A percentile compares a stretch with the other conserved stretches of the same genome.
Evolutionary conservation across 129 eudicot genomes (phyloP).

Genomic region (Centrapalus pauciflorus): DNA sequence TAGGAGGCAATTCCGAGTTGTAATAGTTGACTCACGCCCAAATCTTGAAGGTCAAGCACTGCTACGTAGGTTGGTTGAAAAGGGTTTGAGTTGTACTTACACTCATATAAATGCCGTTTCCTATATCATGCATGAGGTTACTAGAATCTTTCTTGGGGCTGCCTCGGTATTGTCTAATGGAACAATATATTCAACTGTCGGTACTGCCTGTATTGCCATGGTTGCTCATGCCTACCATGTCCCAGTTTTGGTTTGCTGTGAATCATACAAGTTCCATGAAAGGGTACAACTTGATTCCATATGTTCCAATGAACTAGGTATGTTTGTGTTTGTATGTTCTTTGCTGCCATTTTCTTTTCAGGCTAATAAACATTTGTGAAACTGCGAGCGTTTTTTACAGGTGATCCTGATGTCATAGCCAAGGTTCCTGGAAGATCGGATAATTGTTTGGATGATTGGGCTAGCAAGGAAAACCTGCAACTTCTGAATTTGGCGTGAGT

Average conservation of each 20-base stretch:
- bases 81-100: constrained; percentile 84
- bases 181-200: constrained; percentile 78
- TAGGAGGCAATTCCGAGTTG: constrained; percentile 75
- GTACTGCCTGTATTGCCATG: constrained; percentile 91
- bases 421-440: constrained; percentile 63
- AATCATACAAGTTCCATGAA: constrained; percentile 91
- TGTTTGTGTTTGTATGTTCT: background rate
- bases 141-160: constrained; percentile 77
- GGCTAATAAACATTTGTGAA: constrained; percentile 2
- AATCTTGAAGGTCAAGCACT: constrained; percentile 81
- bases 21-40: constrained; percentile 91
- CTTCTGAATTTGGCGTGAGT: constrained; percentile 80
- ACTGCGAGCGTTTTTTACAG: constrained; percentile 30
- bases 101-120: constrained; percentile 86
- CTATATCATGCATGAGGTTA: constrained; percentile 90
- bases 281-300: constrained; percentile 94
- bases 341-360: background rate
- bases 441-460: constrained; percentile 51
- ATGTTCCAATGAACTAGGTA: constrained; percentile 92
- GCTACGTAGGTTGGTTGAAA: constrained; percentile 67
- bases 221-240: constrained; percentile 83
- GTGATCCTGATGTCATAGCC: constrained; percentile 75
- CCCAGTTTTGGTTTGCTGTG: constrained; percentile 90
- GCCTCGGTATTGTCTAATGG: constrained; percentile 90
- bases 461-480: constrained; percentile 52